phyloP scores from a whole-genome alignment of 768 basidiomycete species.

The Tulasnella sp. region DNA sequence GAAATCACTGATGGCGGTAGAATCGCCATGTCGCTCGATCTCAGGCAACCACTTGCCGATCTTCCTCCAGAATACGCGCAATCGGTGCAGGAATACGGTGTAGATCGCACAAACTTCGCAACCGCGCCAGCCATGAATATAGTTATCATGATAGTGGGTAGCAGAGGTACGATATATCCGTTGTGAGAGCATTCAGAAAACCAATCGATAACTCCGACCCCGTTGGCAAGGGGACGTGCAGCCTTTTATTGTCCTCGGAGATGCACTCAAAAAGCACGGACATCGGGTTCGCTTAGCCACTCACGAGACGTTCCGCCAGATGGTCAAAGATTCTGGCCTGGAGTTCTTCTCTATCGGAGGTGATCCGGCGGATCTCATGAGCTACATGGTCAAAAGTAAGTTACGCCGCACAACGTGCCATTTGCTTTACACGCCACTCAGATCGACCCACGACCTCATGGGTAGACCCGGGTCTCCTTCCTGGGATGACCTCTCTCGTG shows the following conservation, averaged over 20 bases:
- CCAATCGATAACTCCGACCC: no score
- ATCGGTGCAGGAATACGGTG: constrained; percentile 40
- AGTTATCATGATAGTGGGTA: constrained; percentile 58
- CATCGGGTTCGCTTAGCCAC: constrained; percentile 53
- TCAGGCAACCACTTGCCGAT: constrained; percentile 40
- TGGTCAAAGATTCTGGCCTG: constrained; percentile 40
- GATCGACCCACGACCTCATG: no score
- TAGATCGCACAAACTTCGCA: constrained; percentile 25
- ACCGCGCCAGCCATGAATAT: constrained; percentile 35
- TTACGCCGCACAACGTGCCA: neutral
- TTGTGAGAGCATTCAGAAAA: no score
- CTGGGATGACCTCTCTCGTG: constrained; percentile 43
- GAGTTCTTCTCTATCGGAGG: constrained; percentile 55
- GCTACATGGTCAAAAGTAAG: constrained; percentile 62
- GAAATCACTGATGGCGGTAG: constrained; percentile 36
- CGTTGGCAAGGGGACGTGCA: constrained; percentile 47
- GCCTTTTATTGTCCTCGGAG: constrained; percentile 50
- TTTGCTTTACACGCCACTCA: no score
- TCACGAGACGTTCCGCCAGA: constrained; percentile 46
- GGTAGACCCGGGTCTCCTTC: constrained; percentile 52
- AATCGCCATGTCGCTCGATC: constrained; percentile 37
- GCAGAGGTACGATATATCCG: no score
- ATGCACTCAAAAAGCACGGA: constrained; percentile 36
- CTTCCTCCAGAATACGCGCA: constrained; percentile 36
- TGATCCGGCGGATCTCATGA: constrained; percentile 53